Base-by-base conservation (phyloP, 2,329 filamentous ascomycete genomes). In the Whalleya microplaca region DNA sequence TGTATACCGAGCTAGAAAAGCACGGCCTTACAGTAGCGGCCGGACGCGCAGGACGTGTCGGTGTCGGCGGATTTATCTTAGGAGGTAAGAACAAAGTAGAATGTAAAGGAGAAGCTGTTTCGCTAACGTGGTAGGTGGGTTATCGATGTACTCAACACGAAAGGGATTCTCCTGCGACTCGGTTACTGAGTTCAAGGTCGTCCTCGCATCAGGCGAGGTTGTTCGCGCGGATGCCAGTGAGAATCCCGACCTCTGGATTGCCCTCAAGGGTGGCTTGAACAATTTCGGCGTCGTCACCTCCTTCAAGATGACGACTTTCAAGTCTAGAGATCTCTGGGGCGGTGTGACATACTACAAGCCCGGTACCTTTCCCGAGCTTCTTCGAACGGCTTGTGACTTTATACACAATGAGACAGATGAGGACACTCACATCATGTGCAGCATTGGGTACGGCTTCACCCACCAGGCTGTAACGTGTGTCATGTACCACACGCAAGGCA, bases 151-250 rank as follows among this genome's bases (percentile, higher is more conserved):
- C 41, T 58, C 54, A 2, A 21, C 53, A 2, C 45, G 51, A 12
- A 49, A 10, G 14, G 64, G 66, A 0, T 67, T 66, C 21, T 45
- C 59, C 2, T 68, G 64, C 14, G 63, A 66, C 20, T 58, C 50
- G 2, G 59, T 67, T 5, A 27, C 49, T 12, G 57, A 65, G 20
- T 67, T 63, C 16, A 21, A 62, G 21, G 48, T 66, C 2, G 59
- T 56, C 16, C 58, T 61, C 3, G 50, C 54, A 7, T 60, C 58
- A 1, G 61, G 61, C 3, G 52, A 58, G 21, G 2, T 62, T 8
- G 50, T 56, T 2, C 21, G 18, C 9, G 66, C 61, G 20, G 62
- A 45, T 41, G 51, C 54, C 4, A 43, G 21, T 8, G 48, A 65
- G 48, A 59, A 59, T 41, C 3, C 59, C 2, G 60, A 65, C 45